phyloP scores from a whole-genome alignment of 257 asterid genomes.

The Penstemon eatonii region DNA sequence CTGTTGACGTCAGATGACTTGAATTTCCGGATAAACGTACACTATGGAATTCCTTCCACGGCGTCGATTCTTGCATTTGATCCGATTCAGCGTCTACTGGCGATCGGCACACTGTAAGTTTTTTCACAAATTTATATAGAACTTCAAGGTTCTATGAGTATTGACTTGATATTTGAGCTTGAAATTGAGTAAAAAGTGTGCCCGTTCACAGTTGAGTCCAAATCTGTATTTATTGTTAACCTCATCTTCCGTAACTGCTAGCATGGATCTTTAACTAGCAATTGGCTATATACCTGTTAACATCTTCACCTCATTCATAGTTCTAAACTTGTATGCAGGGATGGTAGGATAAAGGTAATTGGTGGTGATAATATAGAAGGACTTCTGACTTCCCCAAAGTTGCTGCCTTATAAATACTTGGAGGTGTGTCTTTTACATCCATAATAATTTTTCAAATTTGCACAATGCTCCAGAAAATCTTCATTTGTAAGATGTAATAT shows the following conservation, averaged over 20 bases:
- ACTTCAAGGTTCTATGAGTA: constrained; percentile 1
- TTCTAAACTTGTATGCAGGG: constrained; percentile 53
- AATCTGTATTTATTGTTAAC: too few species aligned
- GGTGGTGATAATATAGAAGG: constrained; percentile 94
- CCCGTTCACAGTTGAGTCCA: background rate
- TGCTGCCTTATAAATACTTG: constrained; percentile 71
- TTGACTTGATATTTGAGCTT: constrained; percentile 24
- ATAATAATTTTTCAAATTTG: background rate
- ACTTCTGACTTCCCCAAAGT: constrained; percentile 67
- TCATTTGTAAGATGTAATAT: background rate
- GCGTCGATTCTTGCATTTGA: constrained; percentile 87
- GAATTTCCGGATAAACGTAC: constrained; percentile 60
- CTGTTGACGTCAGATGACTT: constrained; percentile 56
- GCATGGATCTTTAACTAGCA: constrained; percentile 9
- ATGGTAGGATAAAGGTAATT: constrained; percentile 85
- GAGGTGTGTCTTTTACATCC: constrained; percentile 53
- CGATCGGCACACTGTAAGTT: constrained; percentile 78
- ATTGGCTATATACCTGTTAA: constrained; percentile 1
- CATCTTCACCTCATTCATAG: constrained; percentile 20
- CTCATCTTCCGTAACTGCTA: background rate
- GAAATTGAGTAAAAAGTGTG: constrained; percentile 12
- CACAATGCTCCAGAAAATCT: constrained; percentile 8
- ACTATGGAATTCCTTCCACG: constrained; percentile 82
- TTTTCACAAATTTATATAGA: background rate
- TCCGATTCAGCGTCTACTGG: constrained; percentile 80